Evolutionary conservation across 2,329 filamentous ascomycete species (phyloP).

Genomic region (Sclerotinia trifoliorum): DNA sequence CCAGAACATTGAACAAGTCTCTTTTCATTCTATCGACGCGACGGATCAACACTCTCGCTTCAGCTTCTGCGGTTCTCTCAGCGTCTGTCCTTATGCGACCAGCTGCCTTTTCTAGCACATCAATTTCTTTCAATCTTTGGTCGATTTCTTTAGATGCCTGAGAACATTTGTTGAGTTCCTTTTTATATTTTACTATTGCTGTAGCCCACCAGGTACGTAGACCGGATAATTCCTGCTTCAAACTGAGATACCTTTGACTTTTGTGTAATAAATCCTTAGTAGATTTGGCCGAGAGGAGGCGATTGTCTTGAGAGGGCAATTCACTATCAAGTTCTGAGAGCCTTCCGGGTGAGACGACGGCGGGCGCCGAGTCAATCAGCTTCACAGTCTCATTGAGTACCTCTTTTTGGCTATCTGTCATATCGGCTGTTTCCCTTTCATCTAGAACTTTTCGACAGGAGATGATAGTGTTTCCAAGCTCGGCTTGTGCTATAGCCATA

Average conservation of each 20-base stretch:
- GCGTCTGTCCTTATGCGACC: no score
- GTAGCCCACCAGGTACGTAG: background rate
- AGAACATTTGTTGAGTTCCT: background rate
- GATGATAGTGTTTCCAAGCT: background rate
- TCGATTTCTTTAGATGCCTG: background rate
- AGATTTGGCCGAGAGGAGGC: no score
- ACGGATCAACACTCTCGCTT: background rate
- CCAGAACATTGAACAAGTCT: background rate
- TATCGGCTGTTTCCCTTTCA: background rate
- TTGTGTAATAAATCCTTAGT: background rate
- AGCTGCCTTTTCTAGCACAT: background rate
- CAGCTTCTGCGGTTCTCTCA: background rate
- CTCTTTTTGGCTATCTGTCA: background rate
- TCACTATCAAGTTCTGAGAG: background rate
- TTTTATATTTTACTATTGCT: background rate
- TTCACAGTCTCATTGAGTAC: background rate
- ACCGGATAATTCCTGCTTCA: background rate
- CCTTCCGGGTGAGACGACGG: background rate
- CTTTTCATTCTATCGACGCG: background rate
- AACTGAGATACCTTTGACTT: background rate
- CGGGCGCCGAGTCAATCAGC: background rate
- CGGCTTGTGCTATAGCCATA: background rate
- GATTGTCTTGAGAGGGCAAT: background rate
- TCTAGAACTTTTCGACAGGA: background rate
- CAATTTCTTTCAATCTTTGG: background rate